Conservation (phyloP, 2,329 filamentous ascomycete genomes). For the Fusarium hainanense region DNA sequence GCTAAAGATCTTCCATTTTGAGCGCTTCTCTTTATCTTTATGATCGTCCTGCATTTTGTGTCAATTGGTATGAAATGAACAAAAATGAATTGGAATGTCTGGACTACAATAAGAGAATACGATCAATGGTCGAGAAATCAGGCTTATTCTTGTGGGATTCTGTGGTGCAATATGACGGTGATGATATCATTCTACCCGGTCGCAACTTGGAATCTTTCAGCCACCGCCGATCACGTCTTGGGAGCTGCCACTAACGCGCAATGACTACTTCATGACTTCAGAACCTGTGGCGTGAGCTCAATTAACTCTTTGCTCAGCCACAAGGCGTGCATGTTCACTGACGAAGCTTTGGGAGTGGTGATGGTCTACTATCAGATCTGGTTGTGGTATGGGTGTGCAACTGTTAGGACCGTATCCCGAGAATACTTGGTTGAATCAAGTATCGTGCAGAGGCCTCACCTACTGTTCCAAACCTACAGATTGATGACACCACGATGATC, state of each 20-base stretch:
- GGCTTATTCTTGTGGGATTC: slow-evolving; percentile 15
- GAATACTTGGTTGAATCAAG: background rate
- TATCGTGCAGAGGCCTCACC: background rate
- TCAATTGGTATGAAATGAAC: background rate
- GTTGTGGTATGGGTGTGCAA: rapidly evolving
- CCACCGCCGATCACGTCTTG: slow-evolving; percentile 25
- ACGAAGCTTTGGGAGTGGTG: background rate
- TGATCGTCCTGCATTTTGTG: slow-evolving; percentile 21
- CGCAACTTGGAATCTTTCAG: slow-evolving; percentile 22
- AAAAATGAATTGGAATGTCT: background rate
- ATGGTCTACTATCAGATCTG: background rate
- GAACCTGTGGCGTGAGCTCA: slow-evolving; percentile 16
- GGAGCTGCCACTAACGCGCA: slow-evolving; percentile 32
- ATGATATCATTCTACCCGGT: slow-evolving; percentile 31
- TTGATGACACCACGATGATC: background rate
- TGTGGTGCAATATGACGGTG: slow-evolving; percentile 21
- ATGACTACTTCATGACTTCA: slow-evolving; percentile 33
- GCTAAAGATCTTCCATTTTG: slow-evolving; percentile 43
- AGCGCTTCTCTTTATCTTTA: slow-evolving; percentile 41
- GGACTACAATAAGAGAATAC: background rate
- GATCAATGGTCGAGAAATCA: slow-evolving; percentile 17
- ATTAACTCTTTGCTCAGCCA: slow-evolving; percentile 2
- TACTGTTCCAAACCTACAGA: background rate
- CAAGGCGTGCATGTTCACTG: background rate
- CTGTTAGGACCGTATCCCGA: background rate